A percentile compares a stretch with the other conserved stretches of the same genome.
These are phyloP conservation scores for Catharanthus roseus DNA, from an alignment of 257 asterid genomes.

Conservation along the genomic window DNA sequence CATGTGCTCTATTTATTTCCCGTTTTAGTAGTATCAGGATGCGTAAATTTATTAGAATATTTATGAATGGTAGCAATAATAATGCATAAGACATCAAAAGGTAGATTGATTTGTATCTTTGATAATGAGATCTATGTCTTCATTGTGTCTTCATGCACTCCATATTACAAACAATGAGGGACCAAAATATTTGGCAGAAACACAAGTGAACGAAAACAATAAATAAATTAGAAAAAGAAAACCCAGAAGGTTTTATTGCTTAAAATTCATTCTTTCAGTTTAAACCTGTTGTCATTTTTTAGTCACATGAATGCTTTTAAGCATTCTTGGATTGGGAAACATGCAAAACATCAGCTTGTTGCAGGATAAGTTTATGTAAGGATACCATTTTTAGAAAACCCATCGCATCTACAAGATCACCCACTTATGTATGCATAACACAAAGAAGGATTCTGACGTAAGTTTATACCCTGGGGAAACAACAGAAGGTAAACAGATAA, in stretches of 20 bases:
- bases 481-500: not conserved
- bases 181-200: not conserved
- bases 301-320: not conserved
- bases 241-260: not conserved
- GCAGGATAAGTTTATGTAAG: not conserved
- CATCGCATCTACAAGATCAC: not conserved
- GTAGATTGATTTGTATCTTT: not conserved
- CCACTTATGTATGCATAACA: not conserved
- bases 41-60: constrained; percentile 2
- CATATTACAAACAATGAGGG: not conserved
- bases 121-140: not conserved
- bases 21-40: not conserved
- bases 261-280: not conserved
- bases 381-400: not conserved
- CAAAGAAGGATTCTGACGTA: not conserved
- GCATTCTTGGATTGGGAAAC: not conserved
- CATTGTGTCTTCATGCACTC: not conserved
- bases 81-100: not conserved
- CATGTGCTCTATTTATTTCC: not conserved
- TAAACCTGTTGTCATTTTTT: not conserved
- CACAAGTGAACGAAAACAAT: not conserved
- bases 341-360: not conserved
- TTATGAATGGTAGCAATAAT: not conserved
- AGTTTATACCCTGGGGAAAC: not conserved
- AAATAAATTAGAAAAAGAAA: too few relatives aligned